Base-by-base conservation (phyloP, 2,329 filamentous ascomycete species). In the Aspergillus cejpii region DNA sequence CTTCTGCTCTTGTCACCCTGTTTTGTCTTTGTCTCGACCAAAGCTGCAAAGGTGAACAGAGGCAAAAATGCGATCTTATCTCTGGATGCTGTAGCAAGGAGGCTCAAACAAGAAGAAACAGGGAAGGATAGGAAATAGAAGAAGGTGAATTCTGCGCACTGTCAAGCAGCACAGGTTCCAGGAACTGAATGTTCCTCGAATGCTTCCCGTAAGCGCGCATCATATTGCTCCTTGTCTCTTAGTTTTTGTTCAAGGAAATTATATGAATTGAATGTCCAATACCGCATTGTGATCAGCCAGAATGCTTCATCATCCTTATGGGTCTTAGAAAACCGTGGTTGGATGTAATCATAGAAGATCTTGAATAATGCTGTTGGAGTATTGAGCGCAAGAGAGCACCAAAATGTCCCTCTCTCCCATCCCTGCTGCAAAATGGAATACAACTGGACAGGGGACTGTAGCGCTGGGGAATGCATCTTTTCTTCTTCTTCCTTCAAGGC, bases 321-420 rank as follows among this genome's bases (percentile, higher is more conserved):
- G 24, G 26, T n/a, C 15, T 47, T 52, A 8, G 50, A 52, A 14
- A 59, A 51, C 36, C 31, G 48, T 26, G 48, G 53, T 36, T 59
- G 59, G 15, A 62, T 57, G n/a, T 57, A 37, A 10, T 60, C 50
- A 33, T 61, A 53, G 44, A 61, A 61, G 3, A 61, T 44, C 10
- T 12, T 43, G 39, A 57, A 54, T 15, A 61, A 41, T 3, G 47
- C 57, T 6, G 44, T 55, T 3, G 58, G 59, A 38, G 51, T 60
- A 10, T 33, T 42, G n/a, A 57, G 47, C 10, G 58, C 57, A 10
- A 59, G 50, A 33, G 50, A 50, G 28, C 50, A 61, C 58, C 57
- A 61, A 39, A 60, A 60, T 0, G 52, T 61, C 11, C 56, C 58
- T 17, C 20, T 55, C 14, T 50, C 47, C 54, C 55, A 57, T n/a